Percentiles rank a stretch among this genome's conserved stretches.
phyloP scores from a whole-genome alignment of 495 filamentous ascomycete genomes.

The Hypoxylon perforatum region DNA sequence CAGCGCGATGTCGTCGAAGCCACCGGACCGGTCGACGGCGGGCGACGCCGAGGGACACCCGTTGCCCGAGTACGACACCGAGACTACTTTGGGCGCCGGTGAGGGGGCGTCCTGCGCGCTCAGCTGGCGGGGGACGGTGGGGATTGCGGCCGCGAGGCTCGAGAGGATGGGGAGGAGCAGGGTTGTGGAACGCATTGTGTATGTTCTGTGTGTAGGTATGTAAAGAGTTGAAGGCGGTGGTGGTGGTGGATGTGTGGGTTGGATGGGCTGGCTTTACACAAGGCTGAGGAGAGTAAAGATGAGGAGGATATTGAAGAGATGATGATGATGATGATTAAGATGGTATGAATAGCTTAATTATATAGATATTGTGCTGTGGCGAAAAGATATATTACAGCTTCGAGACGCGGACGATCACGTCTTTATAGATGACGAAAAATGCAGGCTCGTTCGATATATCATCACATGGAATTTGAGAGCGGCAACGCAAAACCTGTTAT shows the following conservation, averaged over 20 bases:
- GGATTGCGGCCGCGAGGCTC: conserved; percentile 42
- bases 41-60: conserved; percentile 50
- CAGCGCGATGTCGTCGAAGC: conserved; percentile 50
- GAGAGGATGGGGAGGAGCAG: conserved; percentile 37
- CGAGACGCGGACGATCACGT: conserved; percentile 17
- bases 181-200: conserved; percentile 42
- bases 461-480: conserved; percentile 18
- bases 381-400: neutral
- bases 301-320: too few relatives aligned
- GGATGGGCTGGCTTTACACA: neutral
- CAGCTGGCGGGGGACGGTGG: conserved; percentile 22
- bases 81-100: conserved; percentile 44
- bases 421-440: conserved; percentile 31
- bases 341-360: conserved; percentile 17
- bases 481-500: conserved; percentile 1
- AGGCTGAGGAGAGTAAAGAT: neutral
- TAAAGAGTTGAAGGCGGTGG: neutral
- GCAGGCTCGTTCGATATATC: conserved; percentile 20
- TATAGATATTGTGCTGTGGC: conserved; percentile 11
- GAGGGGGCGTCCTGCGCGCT: conserved; percentile 34
- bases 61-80: conserved; percentile 52
- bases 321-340: conserved; percentile 1
- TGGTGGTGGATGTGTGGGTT: conserved; percentile 6
- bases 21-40: conserved; percentile 45
- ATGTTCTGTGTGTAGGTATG: conserved; percentile 13